phyloP scores from a whole-genome alignment of 164 flowering plant genomes.

The Dillenia turbinata region DNA sequence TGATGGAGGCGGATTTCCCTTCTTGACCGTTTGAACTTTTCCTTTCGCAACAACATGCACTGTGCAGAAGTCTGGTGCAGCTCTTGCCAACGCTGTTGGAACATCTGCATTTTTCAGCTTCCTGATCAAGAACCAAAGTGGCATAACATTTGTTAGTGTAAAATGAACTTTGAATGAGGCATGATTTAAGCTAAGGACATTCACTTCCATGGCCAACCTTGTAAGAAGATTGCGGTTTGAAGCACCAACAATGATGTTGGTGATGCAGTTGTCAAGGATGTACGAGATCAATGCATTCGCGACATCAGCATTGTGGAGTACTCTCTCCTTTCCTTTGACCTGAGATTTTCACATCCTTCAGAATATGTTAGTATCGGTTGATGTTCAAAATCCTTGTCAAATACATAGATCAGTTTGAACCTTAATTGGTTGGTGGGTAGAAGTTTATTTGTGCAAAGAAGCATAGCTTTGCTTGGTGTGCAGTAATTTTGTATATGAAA shows the following conservation, averaged over 20 bases:
- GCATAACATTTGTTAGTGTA: too few species aligned
- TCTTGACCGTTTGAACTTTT: constrained; percentile 20
- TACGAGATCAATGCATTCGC: constrained; percentile 31
- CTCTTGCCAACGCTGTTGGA: constrained; percentile 26
- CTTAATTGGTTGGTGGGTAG: too few species aligned
- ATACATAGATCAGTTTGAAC: too few species aligned
- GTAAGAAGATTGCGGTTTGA: constrained; percentile 31
- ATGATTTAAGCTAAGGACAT: too few species aligned
- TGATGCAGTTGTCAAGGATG: constrained; percentile 19
- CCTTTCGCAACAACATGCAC: constrained; percentile 40
- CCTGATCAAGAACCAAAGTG: constrained; percentile 17
- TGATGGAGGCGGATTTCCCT: constrained; percentile 17
- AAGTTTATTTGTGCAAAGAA: too few species aligned
- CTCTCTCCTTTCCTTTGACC: constrained; percentile 41
- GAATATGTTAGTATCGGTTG: too few species aligned
- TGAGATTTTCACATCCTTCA: constrained; percentile 9
- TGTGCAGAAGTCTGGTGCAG: constrained; percentile 41
- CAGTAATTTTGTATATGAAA: too few species aligned
- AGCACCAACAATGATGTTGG: constrained; percentile 46
- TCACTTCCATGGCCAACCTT: constrained; percentile 19
- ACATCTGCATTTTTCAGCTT: constrained; percentile 40
- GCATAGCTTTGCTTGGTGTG: too few species aligned
- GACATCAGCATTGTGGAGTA: constrained; percentile 41
- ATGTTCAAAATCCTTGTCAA: too few species aligned
- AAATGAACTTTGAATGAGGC: too few species aligned